Base-by-base conservation (phyloP, 805 yeast species). In the Komagataella ulmi region DNA sequence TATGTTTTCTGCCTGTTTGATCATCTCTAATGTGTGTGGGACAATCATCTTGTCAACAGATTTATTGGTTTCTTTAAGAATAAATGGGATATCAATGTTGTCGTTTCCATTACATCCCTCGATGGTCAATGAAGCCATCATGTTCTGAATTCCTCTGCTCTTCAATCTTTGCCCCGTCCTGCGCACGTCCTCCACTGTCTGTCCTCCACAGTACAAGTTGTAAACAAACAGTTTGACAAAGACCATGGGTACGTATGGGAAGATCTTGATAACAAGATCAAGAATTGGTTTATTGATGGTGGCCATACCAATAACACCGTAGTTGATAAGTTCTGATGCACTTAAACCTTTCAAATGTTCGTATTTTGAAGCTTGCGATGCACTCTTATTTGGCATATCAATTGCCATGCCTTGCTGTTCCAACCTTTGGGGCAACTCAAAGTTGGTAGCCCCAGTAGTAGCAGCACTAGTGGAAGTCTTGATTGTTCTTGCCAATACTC, bases 91-190 rank as follows among this genome's bases (percentile, higher is more conserved):
- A 65, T 79, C 81, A 46, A 79, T 71, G n/a, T 60, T 53, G 45
- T 78, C 75, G 53, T 76, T 77, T 44, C 96, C 96, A 56, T 87
- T 87, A 51, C 97, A 83, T 52, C 93, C 96, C 68, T 90, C 98
- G 50, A 90, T 89, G 14, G 97, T 88, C 64, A 88, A 79, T 1
- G 95, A 84, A n/a, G 90, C 71, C 96, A 90, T 88, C 95, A 90
- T 88, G 71, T 90, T 91, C 58, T 86, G 80, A 61, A 89, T 85
- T 7, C 96, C 95, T 54, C 95, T 75, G 50, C 75, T 65, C 51
- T 79, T 72, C 57, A 90, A 73, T 53, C 79, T 71, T 52, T 73
- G 69, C 51, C 95, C 96, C 3, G 96, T 85, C 52, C 71, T 64
- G 51, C 79, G 71, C 12, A 90, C 93, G 56, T 89, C 85, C 8